These are phyloP conservation scores for Hypoxylon sp. DNA, from an alignment of 2,329 filamentous ascomycete genomes.

Conservation along the genomic window DNA sequence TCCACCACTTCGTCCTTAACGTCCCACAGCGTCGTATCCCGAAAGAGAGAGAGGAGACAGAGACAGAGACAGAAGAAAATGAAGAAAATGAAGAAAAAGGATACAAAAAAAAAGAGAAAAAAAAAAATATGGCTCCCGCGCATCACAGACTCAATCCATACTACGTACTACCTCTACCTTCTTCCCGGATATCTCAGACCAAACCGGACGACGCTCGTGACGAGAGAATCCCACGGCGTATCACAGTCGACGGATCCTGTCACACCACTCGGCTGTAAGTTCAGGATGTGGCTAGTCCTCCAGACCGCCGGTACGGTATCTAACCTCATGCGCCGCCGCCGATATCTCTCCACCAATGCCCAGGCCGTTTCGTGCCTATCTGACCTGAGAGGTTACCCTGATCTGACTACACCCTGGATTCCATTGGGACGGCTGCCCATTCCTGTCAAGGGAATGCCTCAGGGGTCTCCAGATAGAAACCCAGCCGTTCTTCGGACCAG, in stretches of 20 bases:
- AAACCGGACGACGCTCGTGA: constrained; percentile 18
- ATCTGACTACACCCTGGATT: constrained; percentile 21
- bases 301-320: constrained; percentile 22
- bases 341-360: constrained; percentile 21
- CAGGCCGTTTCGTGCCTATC: constrained; percentile 14
- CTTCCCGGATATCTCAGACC: constrained; percentile 18
- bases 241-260: constrained; percentile 25
- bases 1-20: background rate
- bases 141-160: constrained; percentile 1
- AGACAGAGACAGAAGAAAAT: too few species aligned
- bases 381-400: constrained; percentile 21
- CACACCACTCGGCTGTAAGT: constrained; percentile 30
- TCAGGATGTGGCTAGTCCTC: constrained; percentile 30
- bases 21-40: background rate
- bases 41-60: background rate
- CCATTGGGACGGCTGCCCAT: constrained; percentile 35
- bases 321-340: constrained; percentile 15
- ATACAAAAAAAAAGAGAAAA: background rate
- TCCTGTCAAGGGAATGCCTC: constrained; percentile 27
- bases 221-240: constrained; percentile 20
- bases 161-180: too few species aligned
- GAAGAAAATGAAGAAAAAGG: background rate
- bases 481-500: constrained; percentile 25
- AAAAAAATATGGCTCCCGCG: background rate
- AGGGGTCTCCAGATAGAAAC: constrained; percentile 11